Conservation (phyloP, 1,139 yeast species). For the Spathaspora jeffriesii region DNA sequence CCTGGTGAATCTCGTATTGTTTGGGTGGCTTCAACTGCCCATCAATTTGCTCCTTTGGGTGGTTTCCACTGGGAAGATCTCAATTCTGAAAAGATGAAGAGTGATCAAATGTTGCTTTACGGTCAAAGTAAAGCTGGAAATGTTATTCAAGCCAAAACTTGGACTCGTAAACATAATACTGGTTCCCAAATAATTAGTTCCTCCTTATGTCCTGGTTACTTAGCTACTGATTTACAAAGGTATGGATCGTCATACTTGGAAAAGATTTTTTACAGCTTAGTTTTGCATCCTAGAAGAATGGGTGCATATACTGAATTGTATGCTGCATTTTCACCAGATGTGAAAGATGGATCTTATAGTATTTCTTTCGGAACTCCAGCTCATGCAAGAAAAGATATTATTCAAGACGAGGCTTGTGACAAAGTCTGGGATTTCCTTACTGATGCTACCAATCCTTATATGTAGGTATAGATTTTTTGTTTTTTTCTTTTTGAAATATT, state of each 20-base stretch:
- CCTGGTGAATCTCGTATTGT: slow-evolving; percentile 34
- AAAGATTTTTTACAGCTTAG: slow-evolving; percentile 4
- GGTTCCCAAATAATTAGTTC: slow-evolving; percentile 39
- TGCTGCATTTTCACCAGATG: slow-evolving; percentile 22
- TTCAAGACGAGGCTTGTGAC: slow-evolving; percentile 15
- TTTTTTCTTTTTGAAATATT: background rate
- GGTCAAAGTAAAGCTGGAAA: slow-evolving; percentile 53
- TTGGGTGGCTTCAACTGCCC: slow-evolving; percentile 48
- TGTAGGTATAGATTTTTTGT: slow-evolving; percentile 5
- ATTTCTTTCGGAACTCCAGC: slow-evolving; percentile 26
- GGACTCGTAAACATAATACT: slow-evolving; percentile 35
- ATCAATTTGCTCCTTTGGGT: slow-evolving; percentile 32
- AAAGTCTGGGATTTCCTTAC: slow-evolving; percentile 12
- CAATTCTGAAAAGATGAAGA: slow-evolving; percentile 16
- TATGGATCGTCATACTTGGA: slow-evolving; percentile 15
- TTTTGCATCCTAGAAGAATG: slow-evolving; percentile 10
- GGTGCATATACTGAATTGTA: slow-evolving; percentile 25
- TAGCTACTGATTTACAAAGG: slow-evolving; percentile 43
- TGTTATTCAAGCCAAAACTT: slow-evolving; percentile 40
- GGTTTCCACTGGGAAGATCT: slow-evolving; percentile 44
- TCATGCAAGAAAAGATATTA: slow-evolving; percentile 14
- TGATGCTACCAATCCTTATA: slow-evolving; percentile 11
- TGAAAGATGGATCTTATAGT: slow-evolving; percentile 13
- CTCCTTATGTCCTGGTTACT: slow-evolving; percentile 46
- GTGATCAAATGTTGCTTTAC: slow-evolving; percentile 18